Conservation (phyloP, 305 asterid genomes). For the Solanum aculeatissimum region DNA sequence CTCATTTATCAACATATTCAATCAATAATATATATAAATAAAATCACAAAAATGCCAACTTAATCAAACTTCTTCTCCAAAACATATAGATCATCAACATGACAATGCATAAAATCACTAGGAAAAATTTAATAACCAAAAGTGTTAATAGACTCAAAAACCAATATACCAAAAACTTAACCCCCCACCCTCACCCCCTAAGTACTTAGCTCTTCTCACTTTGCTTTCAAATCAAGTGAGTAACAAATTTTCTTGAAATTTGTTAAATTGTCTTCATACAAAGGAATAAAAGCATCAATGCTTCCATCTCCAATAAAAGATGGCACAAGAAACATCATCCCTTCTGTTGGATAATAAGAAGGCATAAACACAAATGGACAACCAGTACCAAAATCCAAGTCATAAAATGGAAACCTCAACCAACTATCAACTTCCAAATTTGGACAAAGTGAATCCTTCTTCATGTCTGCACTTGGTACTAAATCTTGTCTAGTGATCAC, state of each 20-base stretch:
- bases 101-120: background rate
- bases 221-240: background rate
- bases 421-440: slow-evolving; percentile 80
- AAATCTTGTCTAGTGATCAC: slow-evolving; percentile 29
- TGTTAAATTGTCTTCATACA: slow-evolving; percentile 35
- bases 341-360: slow-evolving; percentile 56
- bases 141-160: background rate
- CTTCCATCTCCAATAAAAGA: slow-evolving; percentile 65
- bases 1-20: background rate
- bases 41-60: background rate
- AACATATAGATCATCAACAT: background rate
- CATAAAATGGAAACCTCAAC: slow-evolving; percentile 80
- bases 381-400: slow-evolving; percentile 71
- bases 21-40: background rate
- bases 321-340: slow-evolving; percentile 63
- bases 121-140: background rate
- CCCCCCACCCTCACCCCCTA: background rate
- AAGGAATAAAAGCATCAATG: slow-evolving; percentile 57
- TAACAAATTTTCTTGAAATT: slow-evolving; percentile 17
- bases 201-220: background rate
- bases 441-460: slow-evolving; percentile 44
- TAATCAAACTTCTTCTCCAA: background rate
- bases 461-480: slow-evolving; percentile 38
- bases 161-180: background rate
- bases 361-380: slow-evolving; percentile 67